Conservation (phyloP, 176 grass and related monocot genomes). For the Luzula sylvatica region DNA sequence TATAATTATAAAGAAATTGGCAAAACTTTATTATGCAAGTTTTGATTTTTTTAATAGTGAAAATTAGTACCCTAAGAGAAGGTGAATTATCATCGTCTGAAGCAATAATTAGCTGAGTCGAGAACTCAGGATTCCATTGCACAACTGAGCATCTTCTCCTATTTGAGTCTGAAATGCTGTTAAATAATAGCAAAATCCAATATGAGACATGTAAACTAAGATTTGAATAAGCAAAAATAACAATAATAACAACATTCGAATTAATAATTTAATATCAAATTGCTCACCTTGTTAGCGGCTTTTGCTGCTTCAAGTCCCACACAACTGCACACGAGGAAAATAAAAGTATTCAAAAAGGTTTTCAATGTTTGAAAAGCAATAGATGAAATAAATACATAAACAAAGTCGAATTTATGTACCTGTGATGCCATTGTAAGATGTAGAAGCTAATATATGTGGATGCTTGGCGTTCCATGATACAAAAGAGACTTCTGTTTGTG, state of each 20-base stretch:
- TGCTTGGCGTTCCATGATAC: slow-evolving; percentile 96
- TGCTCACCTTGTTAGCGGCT: slow-evolving; percentile 78
- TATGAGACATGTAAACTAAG: not conserved
- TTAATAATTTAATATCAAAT: slow-evolving; percentile 9
- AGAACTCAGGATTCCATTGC: slow-evolving; percentile 94
- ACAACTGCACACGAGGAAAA: slow-evolving; percentile 48
- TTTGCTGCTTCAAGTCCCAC: slow-evolving; percentile 90
- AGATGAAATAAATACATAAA: slow-evolving; percentile 3
- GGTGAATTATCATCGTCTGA: slow-evolving; percentile 94
- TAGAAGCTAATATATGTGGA: slow-evolving; percentile 77
- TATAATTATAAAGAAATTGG: too few species aligned
- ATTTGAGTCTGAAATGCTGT: slow-evolving; percentile 81
- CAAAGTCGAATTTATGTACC: slow-evolving; percentile 27
- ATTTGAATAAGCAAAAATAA: slow-evolving; percentile 6
- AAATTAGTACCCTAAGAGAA: slow-evolving; percentile 63
- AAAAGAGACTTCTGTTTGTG: slow-evolving; percentile 82
- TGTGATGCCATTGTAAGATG: slow-evolving; percentile 92
- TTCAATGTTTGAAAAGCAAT: not conserved
- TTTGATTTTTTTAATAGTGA: too few species aligned
- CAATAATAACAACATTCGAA: slow-evolving; percentile 4
- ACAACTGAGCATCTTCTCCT: slow-evolving; percentile 92
- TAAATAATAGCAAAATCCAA: slow-evolving; percentile 12
- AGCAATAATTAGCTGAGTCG: slow-evolving; percentile 83
- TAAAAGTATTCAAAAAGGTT: not conserved
- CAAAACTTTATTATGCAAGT: too few species aligned